These are phyloP conservation scores for Alternaria postmessia DNA, from an alignment of 2,329 filamentous ascomycete genomes.

Conservation along the genomic window DNA sequence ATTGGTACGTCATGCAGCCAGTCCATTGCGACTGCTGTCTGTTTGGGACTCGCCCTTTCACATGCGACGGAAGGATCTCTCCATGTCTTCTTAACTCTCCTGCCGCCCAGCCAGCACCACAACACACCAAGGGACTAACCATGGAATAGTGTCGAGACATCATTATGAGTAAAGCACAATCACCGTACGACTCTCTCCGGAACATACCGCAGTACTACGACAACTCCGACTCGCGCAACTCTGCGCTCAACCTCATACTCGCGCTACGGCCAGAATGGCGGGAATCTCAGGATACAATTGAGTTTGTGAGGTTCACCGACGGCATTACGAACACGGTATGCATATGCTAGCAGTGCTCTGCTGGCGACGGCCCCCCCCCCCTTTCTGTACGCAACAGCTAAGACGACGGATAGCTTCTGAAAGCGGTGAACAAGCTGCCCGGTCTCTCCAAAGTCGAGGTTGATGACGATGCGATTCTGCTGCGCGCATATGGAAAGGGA, in stretches of 20 bases:
- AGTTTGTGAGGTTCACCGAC: constrained; percentile 92
- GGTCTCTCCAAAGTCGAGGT: constrained; percentile 78
- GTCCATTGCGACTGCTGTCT: neutral
- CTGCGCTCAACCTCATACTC: constrained; percentile 80
- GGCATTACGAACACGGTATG: constrained; percentile 93
- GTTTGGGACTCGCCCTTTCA: constrained; percentile 11
- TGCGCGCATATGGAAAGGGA: constrained; percentile 92
- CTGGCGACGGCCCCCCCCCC: neutral
- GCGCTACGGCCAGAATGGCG: constrained; percentile 86
- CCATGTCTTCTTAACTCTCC: constrained; percentile 3
- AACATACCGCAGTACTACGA: constrained; percentile 82
- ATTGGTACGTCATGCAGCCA: constrained; percentile 4
- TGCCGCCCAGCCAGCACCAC: neutral
- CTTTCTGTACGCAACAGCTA: constrained; percentile 14
- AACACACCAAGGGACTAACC: constrained; percentile 8
- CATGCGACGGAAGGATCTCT: constrained; percentile 13
- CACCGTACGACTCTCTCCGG: constrained; percentile 47
- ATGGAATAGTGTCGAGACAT: constrained; percentile 11
- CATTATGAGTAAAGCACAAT: constrained; percentile 38
- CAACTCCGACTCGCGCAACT: constrained; percentile 76
- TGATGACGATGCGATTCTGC: constrained; percentile 83
- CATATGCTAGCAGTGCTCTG: constrained; percentile 25
- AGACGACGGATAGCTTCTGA: constrained; percentile 63
- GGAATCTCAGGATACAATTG: constrained; percentile 73
- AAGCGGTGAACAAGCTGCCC: constrained; percentile 73